Percentiles rank a stretch among this genome's conserved stretches.
Conservation (phyloP, 768 basidiomycete species). For the Boletus barrowsii region DNA sequence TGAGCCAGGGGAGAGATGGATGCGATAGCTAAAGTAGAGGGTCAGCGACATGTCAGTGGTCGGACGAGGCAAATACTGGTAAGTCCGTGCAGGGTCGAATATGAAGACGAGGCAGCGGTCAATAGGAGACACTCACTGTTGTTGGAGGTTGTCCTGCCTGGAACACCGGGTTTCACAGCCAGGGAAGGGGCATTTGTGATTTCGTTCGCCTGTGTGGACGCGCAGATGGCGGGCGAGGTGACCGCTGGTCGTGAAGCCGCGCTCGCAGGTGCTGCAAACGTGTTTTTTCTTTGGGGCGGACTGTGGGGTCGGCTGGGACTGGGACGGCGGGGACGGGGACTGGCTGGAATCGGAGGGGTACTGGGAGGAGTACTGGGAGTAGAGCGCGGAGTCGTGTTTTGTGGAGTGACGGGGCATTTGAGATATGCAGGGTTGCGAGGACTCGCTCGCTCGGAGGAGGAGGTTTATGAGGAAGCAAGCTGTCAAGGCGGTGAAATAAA, state of each 20-base stretch:
- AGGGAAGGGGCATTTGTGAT: constrained; percentile 93
- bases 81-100: constrained; percentile 16
- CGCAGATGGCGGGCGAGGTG: constrained; percentile 86
- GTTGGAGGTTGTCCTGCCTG: constrained; percentile 79
- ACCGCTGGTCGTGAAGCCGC: constrained; percentile 84
- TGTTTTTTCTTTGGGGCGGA: constrained; percentile 40
- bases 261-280: constrained; percentile 68
- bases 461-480: constrained; percentile 34
- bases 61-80: constrained; percentile 1
- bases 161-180: constrained; percentile 91
- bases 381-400: constrained; percentile 24
- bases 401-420: constrained; percentile 32
- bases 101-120: background rate
- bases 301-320: background rate
- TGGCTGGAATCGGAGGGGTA: constrained; percentile 29
- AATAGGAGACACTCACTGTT: constrained; percentile 25
- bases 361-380: constrained; percentile 20
- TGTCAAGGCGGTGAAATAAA: constrained; percentile 37
- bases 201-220: constrained; percentile 88
- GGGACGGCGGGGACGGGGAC: constrained; percentile 10
- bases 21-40: constrained; percentile 57
- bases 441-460: constrained; percentile 10
- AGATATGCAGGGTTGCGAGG: constrained; percentile 28
- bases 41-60: constrained; percentile 11
- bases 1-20: constrained; percentile 78